Evolutionary conservation across 2,329 filamentous ascomycete species (phyloP).

Genomic region (Beauveria varroae): DNA sequence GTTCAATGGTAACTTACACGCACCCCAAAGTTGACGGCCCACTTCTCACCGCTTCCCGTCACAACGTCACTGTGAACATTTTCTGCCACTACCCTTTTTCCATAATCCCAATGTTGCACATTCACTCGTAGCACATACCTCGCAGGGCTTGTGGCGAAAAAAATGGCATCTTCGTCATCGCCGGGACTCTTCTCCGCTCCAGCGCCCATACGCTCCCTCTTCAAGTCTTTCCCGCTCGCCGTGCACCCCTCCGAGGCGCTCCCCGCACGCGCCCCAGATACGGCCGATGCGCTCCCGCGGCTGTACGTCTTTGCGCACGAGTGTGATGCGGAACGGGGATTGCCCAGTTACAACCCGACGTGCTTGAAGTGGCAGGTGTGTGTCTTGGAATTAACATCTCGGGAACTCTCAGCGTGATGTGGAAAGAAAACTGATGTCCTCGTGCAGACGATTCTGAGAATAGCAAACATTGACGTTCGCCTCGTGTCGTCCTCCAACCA

Average conservation of each 20-base stretch:
- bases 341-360: conserved; percentile 80
- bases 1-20: neutral
- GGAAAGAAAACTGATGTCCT: no score
- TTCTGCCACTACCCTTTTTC: neutral
- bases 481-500: conserved; percentile 78
- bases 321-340: conserved; percentile 50
- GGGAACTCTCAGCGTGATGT: no score
- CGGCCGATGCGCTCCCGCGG: conserved; percentile 31
- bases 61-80: neutral
- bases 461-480: conserved; percentile 61
- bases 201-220: conserved; percentile 69
- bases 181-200: conserved; percentile 51
- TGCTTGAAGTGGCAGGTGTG: conserved; percentile 93
- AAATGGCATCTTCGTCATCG: neutral
- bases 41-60: neutral
- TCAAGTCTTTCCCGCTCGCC: conserved; percentile 73
- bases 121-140: neutral
- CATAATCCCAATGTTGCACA: neutral
- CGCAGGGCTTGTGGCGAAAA: neutral
- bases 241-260: conserved; percentile 70
- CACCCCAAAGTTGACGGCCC: neutral
- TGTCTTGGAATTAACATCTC: conserved; percentile 23
- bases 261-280: conserved; percentile 47
- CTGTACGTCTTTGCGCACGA: conserved; percentile 72
- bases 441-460: conserved; percentile 69